phyloP scores from a whole-genome alignment of 2,329 filamentous ascomycete genomes.

The Fusarium ambrosium region DNA sequence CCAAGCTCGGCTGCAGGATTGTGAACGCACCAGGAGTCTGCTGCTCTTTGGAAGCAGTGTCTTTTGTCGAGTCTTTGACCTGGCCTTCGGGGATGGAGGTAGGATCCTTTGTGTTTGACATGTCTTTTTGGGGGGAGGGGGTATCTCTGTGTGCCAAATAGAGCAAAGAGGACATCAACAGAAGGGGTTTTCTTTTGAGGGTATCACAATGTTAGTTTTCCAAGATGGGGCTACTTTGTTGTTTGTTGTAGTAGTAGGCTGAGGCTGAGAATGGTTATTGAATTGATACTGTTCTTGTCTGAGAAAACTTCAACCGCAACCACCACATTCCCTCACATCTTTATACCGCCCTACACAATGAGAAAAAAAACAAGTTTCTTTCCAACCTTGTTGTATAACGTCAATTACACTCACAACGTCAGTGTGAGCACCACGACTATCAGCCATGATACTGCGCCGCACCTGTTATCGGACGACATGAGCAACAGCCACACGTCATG shows the following conservation, averaged over 20 bases:
- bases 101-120: slow-evolving; percentile 41
- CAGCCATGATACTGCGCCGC: slow-evolving; percentile 38
- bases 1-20: slow-evolving; percentile 38
- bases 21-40: slow-evolving; percentile 50
- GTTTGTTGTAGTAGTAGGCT: slow-evolving; percentile 13
- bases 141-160: background rate
- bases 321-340: slow-evolving; percentile 29
- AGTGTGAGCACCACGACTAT: slow-evolving; percentile 37
- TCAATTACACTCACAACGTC: slow-evolving; percentile 43
- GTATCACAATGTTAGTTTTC: slow-evolving; percentile 39
- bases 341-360: slow-evolving; percentile 32
- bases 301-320: slow-evolving; percentile 30
- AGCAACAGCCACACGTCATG: slow-evolving; percentile 48
- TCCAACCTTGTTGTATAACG: slow-evolving; percentile 31
- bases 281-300: slow-evolving; percentile 32
- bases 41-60: slow-evolving; percentile 44
- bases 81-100: slow-evolving; percentile 47
- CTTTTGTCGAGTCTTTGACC: slow-evolving; percentile 50
- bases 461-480: slow-evolving; percentile 31
- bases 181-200: slow-evolving; percentile 7
- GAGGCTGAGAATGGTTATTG: slow-evolving; percentile 37
- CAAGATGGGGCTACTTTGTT: slow-evolving; percentile 23
- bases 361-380: slow-evolving; percentile 45
- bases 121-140: slow-evolving; percentile 4
- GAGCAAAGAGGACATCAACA: background rate